Evolutionary conservation across 75 land plant genomes (phyloP).

Genomic region (Cryptomeria japonica): DNA sequence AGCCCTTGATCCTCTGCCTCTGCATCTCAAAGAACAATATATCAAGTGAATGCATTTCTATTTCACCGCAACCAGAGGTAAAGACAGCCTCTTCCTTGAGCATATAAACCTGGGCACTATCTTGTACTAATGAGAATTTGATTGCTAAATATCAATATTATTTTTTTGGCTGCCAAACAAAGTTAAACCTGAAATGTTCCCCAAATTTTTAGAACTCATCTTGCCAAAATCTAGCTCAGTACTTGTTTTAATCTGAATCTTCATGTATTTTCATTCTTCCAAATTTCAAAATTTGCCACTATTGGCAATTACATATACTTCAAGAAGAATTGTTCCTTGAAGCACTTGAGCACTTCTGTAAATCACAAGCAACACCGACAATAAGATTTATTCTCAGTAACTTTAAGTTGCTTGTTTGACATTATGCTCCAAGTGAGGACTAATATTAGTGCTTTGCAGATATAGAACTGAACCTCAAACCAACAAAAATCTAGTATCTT

Average conservation of each 20-base stretch:
- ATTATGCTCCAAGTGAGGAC: neutral
- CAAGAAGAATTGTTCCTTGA: neutral
- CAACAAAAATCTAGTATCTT: neutral
- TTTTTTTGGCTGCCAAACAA: neutral
- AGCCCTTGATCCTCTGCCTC: constrained; percentile 88
- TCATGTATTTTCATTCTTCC: neutral
- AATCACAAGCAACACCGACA: neutral
- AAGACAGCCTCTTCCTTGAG: neutral
- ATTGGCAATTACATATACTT: neutral
- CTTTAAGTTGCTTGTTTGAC: neutral
- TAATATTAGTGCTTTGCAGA: neutral
- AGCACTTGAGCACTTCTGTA: neutral
- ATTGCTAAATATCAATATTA: neutral
- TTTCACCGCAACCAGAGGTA: neutral
- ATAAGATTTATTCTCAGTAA: neutral
- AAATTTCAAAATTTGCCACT: neutral
- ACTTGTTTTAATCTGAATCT: neutral
- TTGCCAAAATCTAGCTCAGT: neutral
- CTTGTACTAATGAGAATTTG: neutral
- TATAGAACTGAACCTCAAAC: neutral
- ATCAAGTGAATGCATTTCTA: neutral
- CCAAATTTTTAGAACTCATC: neutral
- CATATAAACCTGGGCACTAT: neutral
- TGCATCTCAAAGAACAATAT: constrained; percentile 22
- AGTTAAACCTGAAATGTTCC: neutral